Conservation (phyloP, 2,329 filamentous ascomycete species). For the Aulographum hederae region DNA sequence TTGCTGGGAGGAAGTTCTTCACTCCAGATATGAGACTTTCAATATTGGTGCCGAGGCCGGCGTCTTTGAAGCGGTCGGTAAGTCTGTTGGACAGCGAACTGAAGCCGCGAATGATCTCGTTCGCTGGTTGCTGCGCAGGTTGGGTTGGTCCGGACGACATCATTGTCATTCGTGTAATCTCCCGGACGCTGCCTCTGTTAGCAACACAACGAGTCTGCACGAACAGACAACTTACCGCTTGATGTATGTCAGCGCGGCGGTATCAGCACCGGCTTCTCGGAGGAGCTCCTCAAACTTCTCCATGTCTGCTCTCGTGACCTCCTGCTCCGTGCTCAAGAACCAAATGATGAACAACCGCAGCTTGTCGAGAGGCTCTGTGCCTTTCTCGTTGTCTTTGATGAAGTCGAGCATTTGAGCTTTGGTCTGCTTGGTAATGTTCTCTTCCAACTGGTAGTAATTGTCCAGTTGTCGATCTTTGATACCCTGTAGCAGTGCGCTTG, state of each 20-base stretch:
- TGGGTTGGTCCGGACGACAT: constrained; percentile 62
- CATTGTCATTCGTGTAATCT: constrained; percentile 96
- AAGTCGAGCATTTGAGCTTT: constrained; percentile 79
- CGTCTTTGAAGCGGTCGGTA: constrained; percentile 86
- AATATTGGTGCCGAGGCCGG: constrained; percentile 70
- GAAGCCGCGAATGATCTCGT: constrained; percentile 82
- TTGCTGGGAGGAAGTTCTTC: constrained; percentile 93
- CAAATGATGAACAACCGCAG: constrained; percentile 90
- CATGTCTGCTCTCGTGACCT: constrained; percentile 67
- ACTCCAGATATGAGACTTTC: constrained; percentile 89
- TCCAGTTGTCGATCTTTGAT: constrained; percentile 93
- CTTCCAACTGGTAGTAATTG: constrained; percentile 90
- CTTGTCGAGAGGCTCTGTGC: constrained; percentile 72
- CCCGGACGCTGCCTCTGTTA: constrained; percentile 52
- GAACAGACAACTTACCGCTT: constrained; percentile 44
- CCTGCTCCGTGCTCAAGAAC: constrained; percentile 74
- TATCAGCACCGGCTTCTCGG: constrained; percentile 55
- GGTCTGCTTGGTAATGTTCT: constrained; percentile 78
- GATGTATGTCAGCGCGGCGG: constrained; percentile 65
- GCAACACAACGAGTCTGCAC: neutral
- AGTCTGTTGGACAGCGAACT: constrained; percentile 80
- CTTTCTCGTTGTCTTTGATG: constrained; percentile 65
- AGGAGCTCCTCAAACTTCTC: constrained; percentile 74
- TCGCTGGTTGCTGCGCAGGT: constrained; percentile 39
- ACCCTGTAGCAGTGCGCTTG: constrained; percentile 59